Evolutionary conservation across 2,329 filamentous ascomycete genomes (phyloP).

Genomic region (Reticulascus tulasneorum): DNA sequence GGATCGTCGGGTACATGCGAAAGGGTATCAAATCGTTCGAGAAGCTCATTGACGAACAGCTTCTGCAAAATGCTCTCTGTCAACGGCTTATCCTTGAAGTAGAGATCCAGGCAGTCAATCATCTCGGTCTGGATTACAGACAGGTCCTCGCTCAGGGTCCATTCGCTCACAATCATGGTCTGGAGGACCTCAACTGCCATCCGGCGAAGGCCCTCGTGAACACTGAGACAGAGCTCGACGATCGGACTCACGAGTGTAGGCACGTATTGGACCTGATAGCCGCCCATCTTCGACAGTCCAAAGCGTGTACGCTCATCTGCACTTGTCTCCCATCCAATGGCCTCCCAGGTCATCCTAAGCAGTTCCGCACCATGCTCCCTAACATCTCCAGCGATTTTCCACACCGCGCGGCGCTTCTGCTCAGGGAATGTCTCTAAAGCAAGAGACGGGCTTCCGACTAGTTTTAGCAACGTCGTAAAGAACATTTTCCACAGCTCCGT

Average conservation of each 20-base stretch:
- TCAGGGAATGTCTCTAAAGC: slow-evolving; percentile 95
- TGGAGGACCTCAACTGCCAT: slow-evolving; percentile 92
- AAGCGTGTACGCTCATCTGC: slow-evolving; percentile 74
- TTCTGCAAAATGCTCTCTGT: slow-evolving; percentile 90
- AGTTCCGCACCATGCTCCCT: slow-evolving; percentile 86
- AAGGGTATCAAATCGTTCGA: slow-evolving; percentile 74
- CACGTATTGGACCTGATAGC: slow-evolving; percentile 98
- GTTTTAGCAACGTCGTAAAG: slow-evolving; percentile 81
- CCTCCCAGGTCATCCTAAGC: slow-evolving; percentile 82
- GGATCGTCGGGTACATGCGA: slow-evolving; percentile 64
- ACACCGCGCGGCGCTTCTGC: slow-evolving; percentile 91
- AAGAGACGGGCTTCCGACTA: slow-evolving; percentile 83
- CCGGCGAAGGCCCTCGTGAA: slow-evolving; percentile 83
- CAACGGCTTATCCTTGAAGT: slow-evolving; percentile 85
- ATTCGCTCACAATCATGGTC: slow-evolving; percentile 98
- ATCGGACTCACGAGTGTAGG: slow-evolving; percentile 87
- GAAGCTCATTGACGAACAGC: slow-evolving; percentile 81
- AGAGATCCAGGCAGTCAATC: slow-evolving; percentile 84
- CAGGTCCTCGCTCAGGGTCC: slow-evolving; percentile 90
- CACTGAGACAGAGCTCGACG: slow-evolving; percentile 89
- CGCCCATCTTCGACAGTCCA: slow-evolving; percentile 79
- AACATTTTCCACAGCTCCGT: slow-evolving; percentile 93
- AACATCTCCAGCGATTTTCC: slow-evolving; percentile 98
- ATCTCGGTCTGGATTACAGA: slow-evolving; percentile 92
- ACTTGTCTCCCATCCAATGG: slow-evolving; percentile 92